A percentile compares a stretch with the other conserved stretches of the same genome.
phyloP scores from a whole-genome alignment of 2,329 filamentous ascomycete species.

The Leptographium galeiforme region DNA sequence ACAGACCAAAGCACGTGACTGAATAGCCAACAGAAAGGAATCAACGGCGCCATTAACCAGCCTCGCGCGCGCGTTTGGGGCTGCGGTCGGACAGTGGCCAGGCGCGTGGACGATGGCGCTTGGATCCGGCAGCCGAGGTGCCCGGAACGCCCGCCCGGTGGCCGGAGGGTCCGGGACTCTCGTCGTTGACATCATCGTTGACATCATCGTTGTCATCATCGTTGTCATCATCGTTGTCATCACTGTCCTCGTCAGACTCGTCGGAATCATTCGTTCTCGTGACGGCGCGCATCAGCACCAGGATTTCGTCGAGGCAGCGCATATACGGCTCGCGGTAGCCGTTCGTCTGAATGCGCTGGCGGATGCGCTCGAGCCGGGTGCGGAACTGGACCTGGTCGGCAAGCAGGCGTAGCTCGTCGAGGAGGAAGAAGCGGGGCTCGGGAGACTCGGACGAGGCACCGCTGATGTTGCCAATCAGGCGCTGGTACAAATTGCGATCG shows the following conservation, averaged over 20 bases:
- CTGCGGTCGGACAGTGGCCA: neutral
- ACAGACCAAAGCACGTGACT: neutral
- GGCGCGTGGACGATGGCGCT: neutral
- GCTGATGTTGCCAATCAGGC: constrained; percentile 31
- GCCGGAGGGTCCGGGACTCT: neutral
- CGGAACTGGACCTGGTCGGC: constrained; percentile 31
- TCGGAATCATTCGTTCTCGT: neutral
- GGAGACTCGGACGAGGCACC: constrained; percentile 13
- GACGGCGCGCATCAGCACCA: constrained; percentile 6
- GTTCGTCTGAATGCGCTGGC: constrained; percentile 9
- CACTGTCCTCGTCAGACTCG: neutral
- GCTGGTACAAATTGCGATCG: constrained; percentile 33
- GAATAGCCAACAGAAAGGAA: neutral
- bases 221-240: neutral
- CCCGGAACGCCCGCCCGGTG: neutral
- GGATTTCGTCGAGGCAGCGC: constrained; percentile 5
- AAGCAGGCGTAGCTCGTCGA: constrained; percentile 28
- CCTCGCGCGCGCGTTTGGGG: constrained; percentile 3
- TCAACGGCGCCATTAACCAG: neutral
- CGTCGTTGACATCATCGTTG: too few relatives aligned
- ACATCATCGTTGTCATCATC: neutral
- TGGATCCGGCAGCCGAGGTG: neutral
- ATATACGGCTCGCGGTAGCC: constrained; percentile 11
- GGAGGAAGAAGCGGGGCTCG: constrained; percentile 22
- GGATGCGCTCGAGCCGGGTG: constrained; percentile 21